Evolutionary conservation across 352 stramenopile genomes (phyloP).

Genomic region (Phytophthora ohioensis): DNA sequence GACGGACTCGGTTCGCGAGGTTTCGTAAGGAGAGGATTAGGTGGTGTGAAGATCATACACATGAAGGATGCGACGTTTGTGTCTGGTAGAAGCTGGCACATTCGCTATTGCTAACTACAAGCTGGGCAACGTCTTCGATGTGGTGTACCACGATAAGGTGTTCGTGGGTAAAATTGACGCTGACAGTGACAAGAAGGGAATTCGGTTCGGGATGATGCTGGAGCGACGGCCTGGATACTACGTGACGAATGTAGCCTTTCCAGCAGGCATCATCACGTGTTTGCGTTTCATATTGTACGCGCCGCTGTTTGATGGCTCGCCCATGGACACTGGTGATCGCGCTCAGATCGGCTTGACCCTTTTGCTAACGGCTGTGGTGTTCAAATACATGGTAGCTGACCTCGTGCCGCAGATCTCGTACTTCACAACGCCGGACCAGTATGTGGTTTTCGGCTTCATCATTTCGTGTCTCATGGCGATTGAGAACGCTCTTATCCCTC

Average conservation of each 20-base stretch:
- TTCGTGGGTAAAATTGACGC: constrained; percentile 54
- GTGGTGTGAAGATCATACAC: too few species aligned
- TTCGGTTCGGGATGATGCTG: constrained; percentile 70
- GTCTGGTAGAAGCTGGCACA: constrained; percentile 43
- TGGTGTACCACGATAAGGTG: constrained; percentile 59
- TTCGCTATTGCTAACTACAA: constrained; percentile 64
- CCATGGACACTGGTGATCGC: constrained; percentile 59
- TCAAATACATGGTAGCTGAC: constrained; percentile 62
- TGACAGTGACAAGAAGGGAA: constrained; percentile 46
- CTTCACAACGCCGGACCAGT: constrained; percentile 68
- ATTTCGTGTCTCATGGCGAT: constrained; percentile 58
- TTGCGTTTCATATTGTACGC: constrained; percentile 42
- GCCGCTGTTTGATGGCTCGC: constrained; percentile 27
- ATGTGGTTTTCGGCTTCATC: constrained; percentile 73
- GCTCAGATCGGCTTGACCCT: constrained; percentile 66
- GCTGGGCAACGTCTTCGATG: constrained; percentile 60
- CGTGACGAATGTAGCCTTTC: constrained; percentile 61
- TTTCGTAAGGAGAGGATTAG: too few species aligned
- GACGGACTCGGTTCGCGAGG: too few species aligned
- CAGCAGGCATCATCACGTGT: constrained; percentile 58
- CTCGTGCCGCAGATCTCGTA: constrained; percentile 70
- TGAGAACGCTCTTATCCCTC: constrained; percentile 60
- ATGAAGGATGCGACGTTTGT: too few species aligned
- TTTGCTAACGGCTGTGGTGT: constrained; percentile 67
- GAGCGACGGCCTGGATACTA: constrained; percentile 60